Conservation (phyloP, 179 eudicot species). For the Pouteria campechiana region DNA sequence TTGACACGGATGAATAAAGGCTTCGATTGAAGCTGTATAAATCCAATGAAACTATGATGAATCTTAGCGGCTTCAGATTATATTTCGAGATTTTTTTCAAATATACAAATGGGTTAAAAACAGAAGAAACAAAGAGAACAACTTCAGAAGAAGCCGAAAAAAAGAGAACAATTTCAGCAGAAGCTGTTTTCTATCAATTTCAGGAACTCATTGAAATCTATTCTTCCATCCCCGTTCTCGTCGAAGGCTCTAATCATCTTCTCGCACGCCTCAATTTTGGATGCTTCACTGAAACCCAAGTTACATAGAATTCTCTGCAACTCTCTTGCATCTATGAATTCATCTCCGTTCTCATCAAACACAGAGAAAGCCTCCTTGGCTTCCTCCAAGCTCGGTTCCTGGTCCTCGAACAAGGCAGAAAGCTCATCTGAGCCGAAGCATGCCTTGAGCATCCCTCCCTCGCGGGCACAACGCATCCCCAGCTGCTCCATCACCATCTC, state of each 20-base stretch:
- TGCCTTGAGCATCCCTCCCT: conserved; percentile 15
- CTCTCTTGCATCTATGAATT: conserved; percentile 56
- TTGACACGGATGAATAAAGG: too few species aligned
- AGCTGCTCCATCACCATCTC: conserved; percentile 34
- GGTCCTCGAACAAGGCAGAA: conserved; percentile 43
- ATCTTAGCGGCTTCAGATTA: too few species aligned
- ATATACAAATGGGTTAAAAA: too few species aligned
- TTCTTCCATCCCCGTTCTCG: conserved; percentile 35
- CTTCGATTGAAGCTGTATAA: too few species aligned
- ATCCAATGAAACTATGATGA: too few species aligned
- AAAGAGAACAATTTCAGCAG: too few species aligned
- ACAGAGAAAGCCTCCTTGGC: conserved; percentile 64
- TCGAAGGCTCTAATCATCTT: conserved; percentile 47
- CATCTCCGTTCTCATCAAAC: conserved; percentile 71
- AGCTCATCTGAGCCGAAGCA: conserved; percentile 17
- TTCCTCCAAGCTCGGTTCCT: conserved; percentile 51
- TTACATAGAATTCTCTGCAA: conserved; percentile 33
- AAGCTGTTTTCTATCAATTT: conserved; percentile 24
- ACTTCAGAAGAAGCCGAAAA: too few species aligned
- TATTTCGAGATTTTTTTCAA: too few species aligned
- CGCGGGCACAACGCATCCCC: conserved; percentile 28
- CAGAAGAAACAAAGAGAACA: too few species aligned
- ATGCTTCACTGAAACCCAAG: conserved; percentile 35
- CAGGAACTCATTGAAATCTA: conserved; percentile 42
- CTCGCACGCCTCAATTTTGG: conserved; percentile 20